These are phyloP conservation scores for Aspergillus versicolor DNA, from an alignment of 2,329 filamentous ascomycete species.

Conservation along the genomic window DNA sequence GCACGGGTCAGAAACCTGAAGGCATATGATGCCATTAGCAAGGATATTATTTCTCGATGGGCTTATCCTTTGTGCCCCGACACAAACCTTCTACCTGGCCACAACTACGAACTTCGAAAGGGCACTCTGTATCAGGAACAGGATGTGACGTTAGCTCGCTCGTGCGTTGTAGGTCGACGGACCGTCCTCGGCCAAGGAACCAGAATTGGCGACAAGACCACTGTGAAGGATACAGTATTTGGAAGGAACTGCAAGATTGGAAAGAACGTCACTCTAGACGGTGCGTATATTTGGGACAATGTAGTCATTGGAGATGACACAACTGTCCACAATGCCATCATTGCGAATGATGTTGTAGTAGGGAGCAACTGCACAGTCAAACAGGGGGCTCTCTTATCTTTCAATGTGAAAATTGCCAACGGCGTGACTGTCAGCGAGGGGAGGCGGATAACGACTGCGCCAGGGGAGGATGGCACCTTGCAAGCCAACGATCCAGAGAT, in stretches of 20 bases:
- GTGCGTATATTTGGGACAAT: slow-evolving; percentile 87
- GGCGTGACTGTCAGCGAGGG: slow-evolving; percentile 47
- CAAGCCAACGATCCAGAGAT: slow-evolving; percentile 50
- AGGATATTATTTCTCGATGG: slow-evolving; percentile 83
- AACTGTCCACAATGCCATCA: slow-evolving; percentile 68
- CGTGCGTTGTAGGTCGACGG: slow-evolving; percentile 66
- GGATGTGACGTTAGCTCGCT: slow-evolving; percentile 70
- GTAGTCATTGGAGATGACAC: slow-evolving; percentile 73
- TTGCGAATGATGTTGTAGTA: slow-evolving; percentile 71
- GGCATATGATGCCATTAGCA: slow-evolving; percentile 85
- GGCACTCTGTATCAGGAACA: slow-evolving; percentile 76
- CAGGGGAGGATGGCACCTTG: slow-evolving; percentile 43
- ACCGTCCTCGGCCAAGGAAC: slow-evolving; percentile 77
- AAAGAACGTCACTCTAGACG: slow-evolving; percentile 72
- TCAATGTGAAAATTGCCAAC: slow-evolving; percentile 70
- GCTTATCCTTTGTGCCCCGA: slow-evolving; percentile 87
- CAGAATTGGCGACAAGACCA: slow-evolving; percentile 69
- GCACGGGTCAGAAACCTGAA: slow-evolving; percentile 82
- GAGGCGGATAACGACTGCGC: slow-evolving; percentile 46
- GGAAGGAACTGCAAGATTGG: slow-evolving; percentile 85
- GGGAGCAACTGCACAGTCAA: slow-evolving; percentile 70
- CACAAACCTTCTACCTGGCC: slow-evolving; percentile 75
- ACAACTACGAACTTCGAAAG: slow-evolving; percentile 70
- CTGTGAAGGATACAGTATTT: slow-evolving; percentile 73
- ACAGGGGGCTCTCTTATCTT: slow-evolving; percentile 75